Percentiles rank a stretch among this genome's conserved stretches.
Evolutionary conservation across 2,329 filamentous ascomycete genomes (phyloP).

Genomic region (Trichophyton rubrum): DNA sequence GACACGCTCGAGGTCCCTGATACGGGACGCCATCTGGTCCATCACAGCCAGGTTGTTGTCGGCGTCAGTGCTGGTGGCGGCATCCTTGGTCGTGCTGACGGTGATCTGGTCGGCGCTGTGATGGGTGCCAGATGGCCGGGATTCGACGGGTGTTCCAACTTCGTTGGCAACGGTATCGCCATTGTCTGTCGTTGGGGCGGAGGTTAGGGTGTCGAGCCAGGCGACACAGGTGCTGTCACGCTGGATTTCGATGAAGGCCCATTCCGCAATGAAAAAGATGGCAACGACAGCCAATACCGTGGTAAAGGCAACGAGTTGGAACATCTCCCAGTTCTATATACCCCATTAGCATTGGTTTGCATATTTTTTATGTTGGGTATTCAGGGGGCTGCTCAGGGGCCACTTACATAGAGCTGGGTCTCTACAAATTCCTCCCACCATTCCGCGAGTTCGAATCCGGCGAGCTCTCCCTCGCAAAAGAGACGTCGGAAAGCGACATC

Average conservation of each 20-base stretch:
- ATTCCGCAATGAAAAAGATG: slow-evolving; percentile 1
- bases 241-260: background rate
- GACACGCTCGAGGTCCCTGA: slow-evolving; percentile 7
- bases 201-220: background rate
- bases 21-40: slow-evolving; percentile 5
- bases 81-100: background rate
- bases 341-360: background rate
- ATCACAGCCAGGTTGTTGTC: slow-evolving; percentile 4
- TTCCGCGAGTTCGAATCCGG: slow-evolving; percentile 5
- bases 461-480: slow-evolving; percentile 8
- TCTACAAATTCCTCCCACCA: background rate
- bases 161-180: background rate
- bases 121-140: background rate
- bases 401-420: slow-evolving; percentile 7
- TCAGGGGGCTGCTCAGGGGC: background rate
- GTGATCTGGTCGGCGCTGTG: background rate
- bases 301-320: slow-evolving; percentile 4
- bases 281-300: slow-evolving; percentile 3
- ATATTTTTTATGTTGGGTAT: background rate
- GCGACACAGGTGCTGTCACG: background rate
- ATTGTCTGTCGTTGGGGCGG: background rate
- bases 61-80: background rate
- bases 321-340: slow-evolving; percentile 9
- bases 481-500: slow-evolving; percentile 4
- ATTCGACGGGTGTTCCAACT: slow-evolving; percentile 1